Base-by-base conservation (phyloP, 257 asterid genomes). In the Solanum paucissectum region DNA sequence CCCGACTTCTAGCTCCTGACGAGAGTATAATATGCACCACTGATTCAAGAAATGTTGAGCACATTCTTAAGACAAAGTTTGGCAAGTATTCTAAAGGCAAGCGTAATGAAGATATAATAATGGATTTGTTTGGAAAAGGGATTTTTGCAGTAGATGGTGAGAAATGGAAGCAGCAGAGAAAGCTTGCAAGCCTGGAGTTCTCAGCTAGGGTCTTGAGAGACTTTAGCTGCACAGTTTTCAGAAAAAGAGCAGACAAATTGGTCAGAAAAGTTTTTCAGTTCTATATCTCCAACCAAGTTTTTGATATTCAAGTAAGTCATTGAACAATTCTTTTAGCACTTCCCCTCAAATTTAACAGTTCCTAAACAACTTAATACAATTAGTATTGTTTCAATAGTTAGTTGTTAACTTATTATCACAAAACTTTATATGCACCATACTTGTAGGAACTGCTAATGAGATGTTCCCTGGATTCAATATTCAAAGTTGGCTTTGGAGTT, bases 401-500 rank as follows among this genome's bases (percentile, higher is more conserved):
- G 27, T 34, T 23, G 32, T 20, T 36, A 52, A 12, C 25, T 32
- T 21, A 18, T n/a, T 20, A 60, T 14, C 32, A 34, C 12, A 21
- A 69, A 38, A 66, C 25, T 6, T 55, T 6, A 11, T 46, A n/a
- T n/a, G 62, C 25, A 58, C 58, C 75, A 66, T 62, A 66, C 25
- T 88, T 87, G 88, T 90, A 96, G 98, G 95, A 87, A 86, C 76
- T 94, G 90, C 87, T 95, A 64, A 94, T 96, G 98, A 93, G 92
- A 90, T 91, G 93, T 92, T 92, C 95, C 5, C 89, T 94, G 83
- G 98, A 96, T 66, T 94, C 98, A 1, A 93, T 95, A 71, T 96
- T 94, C 89, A 93, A 91, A 90, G 98, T 96, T 89, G 98, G 95
- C 12, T 94, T 95, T 69, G 98, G 96, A 86, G 94, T 93, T 1